These are phyloP conservation scores for Senecio squalidus DNA, from an alignment of 140 eudicot species.

Conservation along the genomic window DNA sequence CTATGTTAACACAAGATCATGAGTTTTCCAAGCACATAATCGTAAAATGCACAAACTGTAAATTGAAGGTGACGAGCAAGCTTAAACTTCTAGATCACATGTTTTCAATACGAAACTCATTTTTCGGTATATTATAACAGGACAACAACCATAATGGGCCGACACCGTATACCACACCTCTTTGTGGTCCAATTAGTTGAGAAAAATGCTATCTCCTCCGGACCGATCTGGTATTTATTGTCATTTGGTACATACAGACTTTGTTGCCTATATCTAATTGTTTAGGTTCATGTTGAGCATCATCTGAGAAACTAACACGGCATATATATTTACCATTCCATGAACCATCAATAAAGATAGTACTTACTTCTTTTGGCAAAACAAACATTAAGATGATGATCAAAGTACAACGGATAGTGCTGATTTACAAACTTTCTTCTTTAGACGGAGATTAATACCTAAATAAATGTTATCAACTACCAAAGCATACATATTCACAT, in stretches of 20 bases:
- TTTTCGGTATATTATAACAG: conserved; percentile 6
- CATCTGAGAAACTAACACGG: not conserved
- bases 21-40: not conserved
- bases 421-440: conserved; percentile 2
- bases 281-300: conserved; percentile 8
- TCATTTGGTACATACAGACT: conserved; percentile 16
- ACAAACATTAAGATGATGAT: conserved; percentile 10
- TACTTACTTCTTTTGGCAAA: conserved; percentile 12
- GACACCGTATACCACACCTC: conserved; percentile 1
- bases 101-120: not conserved
- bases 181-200: conserved; percentile 30
- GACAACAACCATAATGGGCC: conserved; percentile 18
- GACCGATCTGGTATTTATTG: conserved; percentile 25
- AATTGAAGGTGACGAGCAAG: not conserved
- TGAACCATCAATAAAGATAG: conserved; percentile 2
- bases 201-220: conserved; percentile 3
- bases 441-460: not conserved
- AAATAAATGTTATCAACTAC: conserved; percentile 5
- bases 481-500: not conserved
- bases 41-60: not conserved
- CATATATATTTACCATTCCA: conserved; percentile 11
- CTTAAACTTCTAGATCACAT: not conserved
- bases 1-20: not conserved
- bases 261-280: conserved; percentile 16
- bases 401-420: not conserved